A percentile compares a stretch with the other conserved stretches of the same genome.
Conservation (phyloP, 2,329 filamentous ascomycete species). For the Cephalotrichum gorgonifer region DNA sequence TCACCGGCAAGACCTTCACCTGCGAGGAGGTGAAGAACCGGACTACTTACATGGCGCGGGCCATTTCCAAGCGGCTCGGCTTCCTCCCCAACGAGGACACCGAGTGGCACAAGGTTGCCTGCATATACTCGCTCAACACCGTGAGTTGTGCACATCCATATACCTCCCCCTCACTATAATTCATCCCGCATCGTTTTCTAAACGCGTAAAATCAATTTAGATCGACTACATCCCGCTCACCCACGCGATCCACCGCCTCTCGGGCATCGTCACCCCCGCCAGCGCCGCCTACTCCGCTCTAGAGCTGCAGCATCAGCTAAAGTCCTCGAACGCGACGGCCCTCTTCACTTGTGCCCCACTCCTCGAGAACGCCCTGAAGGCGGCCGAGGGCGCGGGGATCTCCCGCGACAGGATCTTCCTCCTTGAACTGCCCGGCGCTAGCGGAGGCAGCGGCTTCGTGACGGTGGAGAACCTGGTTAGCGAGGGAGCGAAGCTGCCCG, state of each 20-base stretch:
- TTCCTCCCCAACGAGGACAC: slow-evolving; percentile 60
- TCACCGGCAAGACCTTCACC: slow-evolving; percentile 59
- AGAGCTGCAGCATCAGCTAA: slow-evolving; percentile 64
- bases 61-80: slow-evolving; percentile 58
- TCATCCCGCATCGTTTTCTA: no score
- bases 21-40: slow-evolving; percentile 52
- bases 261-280: slow-evolving; percentile 64
- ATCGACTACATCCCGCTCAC: slow-evolving; percentile 65
- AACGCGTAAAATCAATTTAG: slow-evolving; percentile 26
- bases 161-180: neutral
- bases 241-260: slow-evolving; percentile 64
- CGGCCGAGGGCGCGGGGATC: slow-evolving; percentile 53
- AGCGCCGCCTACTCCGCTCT: slow-evolving; percentile 62
- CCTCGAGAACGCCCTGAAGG: slow-evolving; percentile 52
- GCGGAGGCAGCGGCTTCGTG: slow-evolving; percentile 42
- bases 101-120: slow-evolving; percentile 75
- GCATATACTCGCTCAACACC: slow-evolving; percentile 70
- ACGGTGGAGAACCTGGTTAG: slow-evolving; percentile 57
- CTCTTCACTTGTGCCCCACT: slow-evolving; percentile 64
- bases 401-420: slow-evolving; percentile 57
- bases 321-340: slow-evolving; percentile 56
- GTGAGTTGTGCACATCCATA: slow-evolving; percentile 32
- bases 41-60: slow-evolving; percentile 57
- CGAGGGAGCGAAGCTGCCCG: slow-evolving; percentile 43
- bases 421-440: slow-evolving; percentile 53